Evolutionary conservation across 148 eudicot species (phyloP).

Genomic region (Fagopyrum esculentum): DNA sequence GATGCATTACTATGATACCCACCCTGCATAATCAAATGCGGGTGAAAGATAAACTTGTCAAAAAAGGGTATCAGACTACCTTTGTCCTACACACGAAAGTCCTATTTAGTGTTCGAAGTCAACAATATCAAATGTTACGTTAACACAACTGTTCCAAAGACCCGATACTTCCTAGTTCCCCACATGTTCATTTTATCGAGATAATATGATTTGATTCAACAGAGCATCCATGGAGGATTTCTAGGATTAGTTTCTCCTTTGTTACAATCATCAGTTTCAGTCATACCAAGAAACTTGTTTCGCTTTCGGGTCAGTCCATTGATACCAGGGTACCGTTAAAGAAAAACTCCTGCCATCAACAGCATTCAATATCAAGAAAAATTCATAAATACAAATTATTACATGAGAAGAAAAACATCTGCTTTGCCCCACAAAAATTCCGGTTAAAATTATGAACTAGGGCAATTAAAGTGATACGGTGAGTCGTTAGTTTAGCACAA

Average conservation of each 20-base stretch:
- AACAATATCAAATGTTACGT: too few relatives aligned
- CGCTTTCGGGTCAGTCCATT: constrained; percentile 39
- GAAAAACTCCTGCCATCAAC: constrained; percentile 39
- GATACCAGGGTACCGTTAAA: constrained; percentile 40
- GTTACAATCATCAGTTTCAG: constrained; percentile 16
- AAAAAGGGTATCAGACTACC: too few relatives aligned
- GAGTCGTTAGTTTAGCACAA: neutral
- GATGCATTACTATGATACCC: too few relatives aligned
- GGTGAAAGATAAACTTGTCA: too few relatives aligned
- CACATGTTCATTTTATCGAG: constrained; percentile 40
- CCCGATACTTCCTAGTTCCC: constrained; percentile 56
- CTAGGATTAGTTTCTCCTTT: constrained; percentile 33
- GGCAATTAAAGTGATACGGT: neutral
- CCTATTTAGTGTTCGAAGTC: too few relatives aligned
- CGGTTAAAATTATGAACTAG: neutral
- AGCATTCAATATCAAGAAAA: neutral
- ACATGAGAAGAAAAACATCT: neutral
- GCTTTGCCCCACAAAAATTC: neutral
- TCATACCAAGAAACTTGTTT: constrained; percentile 57
- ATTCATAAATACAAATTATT: neutral
- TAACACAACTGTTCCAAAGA: constrained; percentile 20
- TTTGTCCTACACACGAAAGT: too few relatives aligned
- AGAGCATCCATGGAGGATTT: constrained; percentile 79
- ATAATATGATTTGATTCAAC: constrained; percentile 80
- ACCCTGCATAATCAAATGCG: too few relatives aligned